Base-by-base conservation (phyloP, 2,329 filamentous ascomycete species). In the Blastomyces parvus region DNA sequence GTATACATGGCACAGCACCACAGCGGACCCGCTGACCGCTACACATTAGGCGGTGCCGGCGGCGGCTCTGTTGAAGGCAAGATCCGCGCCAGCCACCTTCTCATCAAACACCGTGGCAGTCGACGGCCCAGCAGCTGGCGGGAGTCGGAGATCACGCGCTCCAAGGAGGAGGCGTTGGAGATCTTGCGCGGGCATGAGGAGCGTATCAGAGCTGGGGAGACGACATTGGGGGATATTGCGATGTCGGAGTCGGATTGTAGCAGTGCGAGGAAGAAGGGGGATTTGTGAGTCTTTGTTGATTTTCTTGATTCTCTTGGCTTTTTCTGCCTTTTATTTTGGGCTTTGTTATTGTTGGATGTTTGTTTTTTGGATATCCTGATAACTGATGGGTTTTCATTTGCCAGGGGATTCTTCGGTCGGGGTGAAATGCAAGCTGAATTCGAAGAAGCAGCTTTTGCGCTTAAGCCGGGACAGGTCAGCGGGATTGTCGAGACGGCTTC, bases 341-440 rank as follows among this genome's bases (percentile, higher is more conserved):
- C 22, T 57, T 57, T 57, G 27, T 30, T 5, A 0, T 38, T 36
- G 40, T 40, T 40, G 13, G 8, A 2, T 27, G 40, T 22, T 57
- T 57, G 1, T 25, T 40, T n/a, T n/a, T 13, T 36, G 22, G 9
- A 17, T 6, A 53, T 53, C 27, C 3, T 19, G 50, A 33, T 40
- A 50, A 57, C 52, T 62, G 9, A 59, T 59, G 70, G 61, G 57
- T 33, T 55, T 11, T 42, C 1, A 22, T 53, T 30, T 56, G 0
- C 62, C 50, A 88, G 85, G 67, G 94, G 94, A 25, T 96, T 92
- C 77, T 99, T 99, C 76, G 92, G 91, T 63, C 87, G 84, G 71
- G 91, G 91, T 36, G 93, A 97, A 72, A 99, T 99, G 94, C 94
- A 99, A 76, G 93, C 92, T 80, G 93, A 97, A 78, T 99, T 99